Evolutionary conservation across 2,329 filamentous ascomycete species (phyloP).

Genomic region (Aspergillus texensis): DNA sequence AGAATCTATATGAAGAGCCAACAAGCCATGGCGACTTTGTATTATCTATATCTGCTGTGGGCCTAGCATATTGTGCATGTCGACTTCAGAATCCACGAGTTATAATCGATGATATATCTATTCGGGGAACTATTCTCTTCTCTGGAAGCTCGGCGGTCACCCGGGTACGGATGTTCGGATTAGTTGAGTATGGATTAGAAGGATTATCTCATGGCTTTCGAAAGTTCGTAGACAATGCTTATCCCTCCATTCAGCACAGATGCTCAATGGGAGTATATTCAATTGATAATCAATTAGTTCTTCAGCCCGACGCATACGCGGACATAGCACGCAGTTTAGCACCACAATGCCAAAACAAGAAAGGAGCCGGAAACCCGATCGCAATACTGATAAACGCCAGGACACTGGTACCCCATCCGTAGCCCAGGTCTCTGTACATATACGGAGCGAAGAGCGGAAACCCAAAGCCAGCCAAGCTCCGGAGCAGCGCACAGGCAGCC

Average conservation of each 20-base stretch:
- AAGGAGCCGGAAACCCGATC: slow-evolving; percentile 45
- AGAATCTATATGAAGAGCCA: not conserved
- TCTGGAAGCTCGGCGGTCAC: no score
- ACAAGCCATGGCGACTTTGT: not conserved
- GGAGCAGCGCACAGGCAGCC: slow-evolving; percentile 20
- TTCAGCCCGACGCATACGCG: slow-evolving; percentile 31
- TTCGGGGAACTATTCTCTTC: no score
- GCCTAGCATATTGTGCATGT: not conserved
- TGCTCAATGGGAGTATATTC: no score
- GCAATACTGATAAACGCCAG: slow-evolving; percentile 37
- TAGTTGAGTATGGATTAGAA: no score
- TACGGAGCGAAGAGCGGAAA: slow-evolving; percentile 40
- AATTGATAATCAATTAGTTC: not conserved
- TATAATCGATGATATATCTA: no score
- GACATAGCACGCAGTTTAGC: slow-evolving; percentile 45
- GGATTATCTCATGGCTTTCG: no score
- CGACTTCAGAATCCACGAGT: no score
- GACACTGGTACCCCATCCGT: slow-evolving; percentile 38
- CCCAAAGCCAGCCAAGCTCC: slow-evolving; percentile 27
- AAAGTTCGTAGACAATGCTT: no score
- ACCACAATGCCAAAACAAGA: slow-evolving; percentile 52
- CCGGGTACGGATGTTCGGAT: no score
- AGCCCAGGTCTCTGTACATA: slow-evolving; percentile 32
- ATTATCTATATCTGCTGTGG: not conserved
- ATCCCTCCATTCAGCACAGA: no score